These are phyloP conservation scores for Cylindrotheca fusiformis DNA, from an alignment of 108 stramenopile species.

Conservation along the genomic window DNA sequence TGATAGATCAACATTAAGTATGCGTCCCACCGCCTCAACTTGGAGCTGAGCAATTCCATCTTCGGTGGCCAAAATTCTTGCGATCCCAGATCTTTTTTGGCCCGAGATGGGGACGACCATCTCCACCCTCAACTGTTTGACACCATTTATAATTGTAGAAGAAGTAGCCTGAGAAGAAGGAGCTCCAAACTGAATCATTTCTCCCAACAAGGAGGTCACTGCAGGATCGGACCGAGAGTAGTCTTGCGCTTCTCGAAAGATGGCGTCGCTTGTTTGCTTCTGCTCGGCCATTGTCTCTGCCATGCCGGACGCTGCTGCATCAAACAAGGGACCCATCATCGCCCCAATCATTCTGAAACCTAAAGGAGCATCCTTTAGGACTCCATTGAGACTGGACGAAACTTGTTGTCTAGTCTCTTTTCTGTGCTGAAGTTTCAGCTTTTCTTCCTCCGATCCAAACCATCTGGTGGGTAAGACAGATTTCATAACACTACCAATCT, in stretches of 20 bases:
- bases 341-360: slow-evolving; percentile 64
- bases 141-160: slow-evolving; percentile 59
- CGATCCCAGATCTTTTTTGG: slow-evolving; percentile 39
- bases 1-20: slow-evolving; percentile 33
- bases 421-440: slow-evolving; percentile 26
- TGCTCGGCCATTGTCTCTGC: slow-evolving; percentile 68
- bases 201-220: slow-evolving; percentile 42
- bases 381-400: slow-evolving; percentile 39
- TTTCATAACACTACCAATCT: slow-evolving; percentile 24
- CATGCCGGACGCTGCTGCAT: slow-evolving; percentile 33
- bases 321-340: slow-evolving; percentile 55
- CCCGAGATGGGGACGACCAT: slow-evolving; percentile 61
- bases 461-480: slow-evolving; percentile 35
- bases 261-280: slow-evolving; percentile 41
- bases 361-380: slow-evolving; percentile 72
- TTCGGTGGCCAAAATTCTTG: slow-evolving; percentile 43
- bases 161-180: slow-evolving; percentile 69
- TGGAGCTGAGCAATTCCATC: slow-evolving; percentile 46
- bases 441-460: slow-evolving; percentile 59
- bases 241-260: slow-evolving; percentile 59
- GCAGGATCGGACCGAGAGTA: slow-evolving; percentile 46
- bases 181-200: slow-evolving; percentile 53
- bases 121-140: slow-evolving; percentile 41
- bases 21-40: slow-evolving; percentile 49
- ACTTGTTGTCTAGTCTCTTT: slow-evolving; percentile 46